Evolutionary conservation across 495 filamentous ascomycete genomes (phyloP), one percentile per base, ranked within the genome.

Genomic region (Talaromyces liani): DNA sequence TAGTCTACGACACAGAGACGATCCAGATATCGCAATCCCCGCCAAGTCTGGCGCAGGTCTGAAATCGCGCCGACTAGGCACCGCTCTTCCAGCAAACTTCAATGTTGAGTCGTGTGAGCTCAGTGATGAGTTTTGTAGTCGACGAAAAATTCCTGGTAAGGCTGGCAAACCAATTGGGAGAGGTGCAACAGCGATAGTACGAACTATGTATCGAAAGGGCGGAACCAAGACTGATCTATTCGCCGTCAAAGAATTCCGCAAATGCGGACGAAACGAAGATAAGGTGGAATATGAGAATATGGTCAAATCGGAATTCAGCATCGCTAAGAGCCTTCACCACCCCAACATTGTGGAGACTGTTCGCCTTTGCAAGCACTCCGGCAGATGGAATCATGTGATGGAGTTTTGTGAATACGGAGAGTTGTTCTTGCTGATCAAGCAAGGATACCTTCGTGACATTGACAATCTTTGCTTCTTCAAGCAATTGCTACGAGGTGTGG

Each of bases 381-480:
- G 76, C 22, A 81, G 84, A 34, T 92, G 87, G 87, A 89, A 88
- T 69, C 88, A 92, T 69, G 90, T 92, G 60, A 93, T 93, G 90
- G 90, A 93, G 70, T 92, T 87, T 65, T 93, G 90, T 75, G 75
- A 79, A 6, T 80, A 87, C 57, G 90, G 90, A 22, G 90, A 93
- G 68, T 77, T 93, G 9, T 89, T 84, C 70, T 77, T 77, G 58
- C 70, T 91, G n/a, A 85, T 91, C 27, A 79, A 82, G 61, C 83
- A 84, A 65, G 78, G 81, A 54, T 86, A 87, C 67, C 82, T 92
- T 58, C 79, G 72, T 34, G 72, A 75, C 2, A 79, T 83, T 2
- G 85, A 89, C 62, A 82, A 84, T 51, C 70, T 86, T 12, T 94
- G 91, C 72, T 77, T 92, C 63, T 92, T 92, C 80, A 92, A 92